Base-by-base conservation (phyloP, 345 rosid species). In the Moringa oleifera region DNA sequence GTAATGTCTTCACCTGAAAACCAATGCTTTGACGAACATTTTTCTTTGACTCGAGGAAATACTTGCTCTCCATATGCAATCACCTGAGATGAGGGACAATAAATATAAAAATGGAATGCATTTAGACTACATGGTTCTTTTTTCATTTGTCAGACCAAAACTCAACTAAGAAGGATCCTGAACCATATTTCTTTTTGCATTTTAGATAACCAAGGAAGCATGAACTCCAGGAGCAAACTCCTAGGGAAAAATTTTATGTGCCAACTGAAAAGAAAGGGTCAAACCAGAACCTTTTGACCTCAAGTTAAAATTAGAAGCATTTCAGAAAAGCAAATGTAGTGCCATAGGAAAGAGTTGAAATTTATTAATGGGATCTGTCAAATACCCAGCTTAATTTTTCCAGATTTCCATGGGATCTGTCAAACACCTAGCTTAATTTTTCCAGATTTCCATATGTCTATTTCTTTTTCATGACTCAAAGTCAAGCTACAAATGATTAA, bases 51-150 rank as follows among this genome's bases (percentile, higher is more conserved):
- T 61, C 96, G 81, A 0, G 97, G 99, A 70, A 89, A 89, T 47
- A 95, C 96, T 80, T 89, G 96, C 77, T 91, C 96, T 57, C 96
- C 97, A 46, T 95, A 86, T 61, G 97, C 92, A 59, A 91, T 85
- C 62, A 85, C 96, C 99, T 90, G 72, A 63, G 62, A 17, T 64
- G 55, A 68, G 45, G 33, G 21, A 60, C 23, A 36, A 59, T 23
- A 2, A 41, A 57, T 71, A 59, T 24, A 31, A 11, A 41, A 41
- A 11, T 41, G 1, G 12, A 23, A 19, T 15, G 7, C 11, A 59
- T 16, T 45, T 24, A 55, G 33, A 8, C n/a, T 45, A 5, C 10
- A 18, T 20, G 20, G 37, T 20, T 22, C 25, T 55, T 24, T 10
- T 58, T 62, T 25, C 50, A 36, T 15, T 41, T 15, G 17, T 41